phyloP scores from a whole-genome alignment of 805 yeast species.

The Teunomyces barrocoloradensis region DNA sequence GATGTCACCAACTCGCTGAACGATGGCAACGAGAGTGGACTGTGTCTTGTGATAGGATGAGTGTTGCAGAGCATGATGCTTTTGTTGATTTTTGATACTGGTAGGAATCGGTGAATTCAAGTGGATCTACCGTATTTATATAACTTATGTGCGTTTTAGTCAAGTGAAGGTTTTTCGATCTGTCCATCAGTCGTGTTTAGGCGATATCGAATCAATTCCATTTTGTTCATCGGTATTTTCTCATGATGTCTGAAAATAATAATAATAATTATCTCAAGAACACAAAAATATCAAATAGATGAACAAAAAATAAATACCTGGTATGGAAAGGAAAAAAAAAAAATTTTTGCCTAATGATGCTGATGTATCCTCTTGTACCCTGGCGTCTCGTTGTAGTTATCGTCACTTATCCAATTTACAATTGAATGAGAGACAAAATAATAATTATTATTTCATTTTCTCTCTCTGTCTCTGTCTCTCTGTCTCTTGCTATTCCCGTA shows the following conservation, averaged over 20 bases:
- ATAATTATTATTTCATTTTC: background rate
- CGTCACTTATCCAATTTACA: background rate
- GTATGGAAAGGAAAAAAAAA: background rate
- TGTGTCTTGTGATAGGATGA: background rate
- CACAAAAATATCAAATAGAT: background rate
- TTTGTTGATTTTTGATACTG: too few species aligned
- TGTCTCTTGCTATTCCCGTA: too few species aligned
- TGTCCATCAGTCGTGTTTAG: constrained; percentile 1
- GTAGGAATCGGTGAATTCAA: too few species aligned
- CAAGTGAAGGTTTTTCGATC: constrained; percentile 1
- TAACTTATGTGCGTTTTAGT: background rate
- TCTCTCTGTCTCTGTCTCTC: background rate
- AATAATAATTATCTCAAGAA: background rate
- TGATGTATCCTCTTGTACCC: background rate
- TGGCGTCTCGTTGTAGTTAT: background rate
- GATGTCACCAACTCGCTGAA: constrained; percentile 32
- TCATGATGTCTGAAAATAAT: background rate
- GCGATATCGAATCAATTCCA: constrained; percentile 4
- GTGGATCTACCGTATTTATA: background rate
- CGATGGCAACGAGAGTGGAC: constrained; percentile 25
- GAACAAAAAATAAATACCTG: background rate
- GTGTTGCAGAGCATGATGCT: background rate
- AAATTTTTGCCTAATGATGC: background rate
- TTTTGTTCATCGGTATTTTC: background rate
- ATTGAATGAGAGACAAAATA: background rate